A percentile compares a stretch with the other conserved stretches of the same genome.
Evolutionary conservation across 2,329 filamentous ascomycete genomes (phyloP).

Genomic region (Helicocarpus griseus): DNA sequence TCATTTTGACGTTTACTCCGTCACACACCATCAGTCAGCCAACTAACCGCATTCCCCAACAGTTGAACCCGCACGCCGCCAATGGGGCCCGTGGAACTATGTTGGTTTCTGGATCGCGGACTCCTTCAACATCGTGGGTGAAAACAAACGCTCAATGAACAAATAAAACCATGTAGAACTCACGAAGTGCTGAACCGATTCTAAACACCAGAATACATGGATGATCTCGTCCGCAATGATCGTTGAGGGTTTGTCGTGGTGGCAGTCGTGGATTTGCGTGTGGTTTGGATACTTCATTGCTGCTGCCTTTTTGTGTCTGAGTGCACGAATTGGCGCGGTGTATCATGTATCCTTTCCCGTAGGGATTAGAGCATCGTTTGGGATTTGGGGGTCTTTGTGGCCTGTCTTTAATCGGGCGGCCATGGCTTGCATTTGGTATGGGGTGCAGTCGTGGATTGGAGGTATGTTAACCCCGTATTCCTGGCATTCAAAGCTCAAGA

Average conservation of each 20-base stretch:
- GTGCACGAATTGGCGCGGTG: conserved; percentile 71
- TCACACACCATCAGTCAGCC: conserved; percentile 8
- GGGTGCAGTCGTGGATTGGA: conserved; percentile 77
- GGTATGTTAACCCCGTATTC: conserved; percentile 26
- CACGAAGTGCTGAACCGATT: neutral
- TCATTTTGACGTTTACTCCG: neutral
- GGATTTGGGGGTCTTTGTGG: conserved; percentile 83
- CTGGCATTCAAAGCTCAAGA: too few species aligned
- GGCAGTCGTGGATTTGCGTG: conserved; percentile 83
- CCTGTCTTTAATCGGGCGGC: conserved; percentile 81
- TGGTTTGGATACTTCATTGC: conserved; percentile 78
- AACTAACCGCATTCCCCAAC: conserved; percentile 24
- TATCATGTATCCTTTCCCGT: conserved; percentile 91
- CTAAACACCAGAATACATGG: conserved; percentile 61
- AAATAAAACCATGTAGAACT: neutral
- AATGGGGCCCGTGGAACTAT: conserved; percentile 84
- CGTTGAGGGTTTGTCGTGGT: conserved; percentile 70
- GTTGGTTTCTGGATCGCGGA: conserved; percentile 81
- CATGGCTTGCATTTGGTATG: conserved; percentile 83
- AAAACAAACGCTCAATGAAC: neutral
- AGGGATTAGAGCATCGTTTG: conserved; percentile 66
- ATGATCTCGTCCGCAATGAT: conserved; percentile 87
- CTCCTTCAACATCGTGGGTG: conserved; percentile 63
- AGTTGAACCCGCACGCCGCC: conserved; percentile 67
- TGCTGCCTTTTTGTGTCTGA: conserved; percentile 63